Percentiles rank a stretch among this genome's conserved stretches.
phyloP scores from a whole-genome alignment of 2,329 filamentous ascomycete species.

The Cladosporium sp. region DNA sequence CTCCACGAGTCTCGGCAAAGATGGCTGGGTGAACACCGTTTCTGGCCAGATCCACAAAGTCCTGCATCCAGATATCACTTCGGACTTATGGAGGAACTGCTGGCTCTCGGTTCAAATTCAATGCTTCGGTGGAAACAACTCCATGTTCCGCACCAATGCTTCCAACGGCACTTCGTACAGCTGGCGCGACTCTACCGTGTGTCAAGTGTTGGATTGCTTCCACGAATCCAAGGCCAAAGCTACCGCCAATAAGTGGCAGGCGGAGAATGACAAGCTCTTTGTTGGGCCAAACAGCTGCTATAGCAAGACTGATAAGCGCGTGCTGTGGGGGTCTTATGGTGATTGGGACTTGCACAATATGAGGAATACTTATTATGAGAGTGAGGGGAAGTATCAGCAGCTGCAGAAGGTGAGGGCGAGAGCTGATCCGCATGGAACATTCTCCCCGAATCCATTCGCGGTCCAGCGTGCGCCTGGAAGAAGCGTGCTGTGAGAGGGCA shows the following conservation, averaged over 20 bases:
- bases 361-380: conserved; percentile 36
- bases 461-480: conserved; percentile 17
- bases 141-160: conserved; percentile 38
- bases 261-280: conserved; percentile 35
- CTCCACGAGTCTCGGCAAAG: conserved; percentile 37
- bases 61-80: conserved; percentile 33
- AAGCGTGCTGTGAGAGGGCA: no score
- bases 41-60: conserved; percentile 36
- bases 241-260: conserved; percentile 41
- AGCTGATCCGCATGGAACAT: conserved; percentile 35
- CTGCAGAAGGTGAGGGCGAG: conserved; percentile 27
- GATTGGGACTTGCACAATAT: conserved; percentile 33
- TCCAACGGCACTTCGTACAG: conserved; percentile 46
- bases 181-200: conserved; percentile 43
- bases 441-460: conserved; percentile 36
- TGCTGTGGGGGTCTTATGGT: conserved; percentile 40
- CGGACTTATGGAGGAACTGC: conserved; percentile 23
- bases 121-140: conserved; percentile 42
- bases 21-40: conserved; percentile 39
- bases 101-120: conserved; percentile 46
- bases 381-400: conserved; percentile 32
- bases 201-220: conserved; percentile 42
- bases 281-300: conserved; percentile 30
- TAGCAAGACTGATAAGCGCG: conserved; percentile 35
- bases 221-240: conserved; percentile 32